Evolutionary conservation across 75 land plant genomes (phyloP).

Genomic region (Selaginella moellendorffii): DNA sequence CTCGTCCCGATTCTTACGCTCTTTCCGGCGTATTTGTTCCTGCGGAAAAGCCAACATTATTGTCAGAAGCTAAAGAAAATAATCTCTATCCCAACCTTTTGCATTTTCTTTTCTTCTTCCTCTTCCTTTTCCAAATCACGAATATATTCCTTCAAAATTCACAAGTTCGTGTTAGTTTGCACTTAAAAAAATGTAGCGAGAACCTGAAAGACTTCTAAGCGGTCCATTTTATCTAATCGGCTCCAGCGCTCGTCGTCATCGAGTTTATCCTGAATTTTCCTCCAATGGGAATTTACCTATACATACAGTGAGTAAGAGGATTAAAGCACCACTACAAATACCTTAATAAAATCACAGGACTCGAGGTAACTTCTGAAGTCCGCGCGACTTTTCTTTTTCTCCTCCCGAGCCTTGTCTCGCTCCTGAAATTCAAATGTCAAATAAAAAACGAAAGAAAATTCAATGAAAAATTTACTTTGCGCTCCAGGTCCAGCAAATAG

Average conservation of each 20-base stretch:
- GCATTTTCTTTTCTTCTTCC: conserved; percentile 66
- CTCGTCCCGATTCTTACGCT: conserved; percentile 86
- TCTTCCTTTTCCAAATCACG: conserved; percentile 82
- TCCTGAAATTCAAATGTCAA: conserved; percentile 33
- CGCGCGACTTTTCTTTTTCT: conserved; percentile 34
- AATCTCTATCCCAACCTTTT: conserved; percentile 36
- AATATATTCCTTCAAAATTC: conserved; percentile 57
- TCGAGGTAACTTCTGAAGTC: conserved; percentile 64
- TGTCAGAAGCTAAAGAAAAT: too few species aligned
- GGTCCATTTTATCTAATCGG: conserved; percentile 81
- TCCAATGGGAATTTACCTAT: conserved; percentile 84
- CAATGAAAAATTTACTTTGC: conserved; percentile 40
- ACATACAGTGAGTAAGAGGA: not conserved
- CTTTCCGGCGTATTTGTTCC: conserved; percentile 72
- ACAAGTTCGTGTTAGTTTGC: not conserved
- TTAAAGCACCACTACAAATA: conserved; percentile 6
- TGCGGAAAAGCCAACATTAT: too few species aligned
- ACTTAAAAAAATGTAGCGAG: not conserved
- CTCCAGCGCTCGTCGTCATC: conserved; percentile 93
- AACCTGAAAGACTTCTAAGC: conserved; percentile 78
- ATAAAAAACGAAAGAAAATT: not conserved
- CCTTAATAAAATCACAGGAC: conserved; percentile 89
- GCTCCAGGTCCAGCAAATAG: conserved; percentile 60
- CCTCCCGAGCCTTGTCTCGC: conserved; percentile 68
- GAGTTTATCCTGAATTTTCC: conserved; percentile 80